Evolutionary conservation across 1,284 basidiomycete species (phyloP).

Genomic region (Naganishia sp.): DNA sequence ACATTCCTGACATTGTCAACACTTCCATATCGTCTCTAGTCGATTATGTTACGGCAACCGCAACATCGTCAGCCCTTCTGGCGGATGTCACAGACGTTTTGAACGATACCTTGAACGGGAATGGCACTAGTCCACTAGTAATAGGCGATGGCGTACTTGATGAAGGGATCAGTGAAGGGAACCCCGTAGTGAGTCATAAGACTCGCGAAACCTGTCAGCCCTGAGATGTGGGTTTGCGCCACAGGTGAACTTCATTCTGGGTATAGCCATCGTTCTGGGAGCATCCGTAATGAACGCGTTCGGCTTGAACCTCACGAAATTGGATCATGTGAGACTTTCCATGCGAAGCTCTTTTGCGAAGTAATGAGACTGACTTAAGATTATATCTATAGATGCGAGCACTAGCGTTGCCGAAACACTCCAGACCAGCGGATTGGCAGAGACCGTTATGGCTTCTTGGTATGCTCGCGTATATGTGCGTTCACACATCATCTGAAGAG

Average conservation of each 20-base stretch:
- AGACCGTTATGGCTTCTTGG: constrained; percentile 52
- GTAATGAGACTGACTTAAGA: background rate
- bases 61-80: background rate
- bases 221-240: background rate
- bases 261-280: constrained; percentile 50
- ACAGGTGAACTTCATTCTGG: constrained; percentile 52
- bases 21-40: constrained; percentile 6
- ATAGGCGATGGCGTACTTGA: constrained; percentile 4
- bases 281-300: constrained; percentile 51
- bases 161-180: constrained; percentile 7
- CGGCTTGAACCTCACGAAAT: constrained; percentile 54
- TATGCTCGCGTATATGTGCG: constrained; percentile 55
- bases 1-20: constrained; percentile 14
- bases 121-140: background rate
- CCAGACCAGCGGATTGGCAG: constrained; percentile 48
- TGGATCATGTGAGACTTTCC: constrained; percentile 46
- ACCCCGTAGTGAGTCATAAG: constrained; percentile 17
- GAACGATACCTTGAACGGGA: background rate
- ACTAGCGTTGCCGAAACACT: constrained; percentile 45
- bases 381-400: constrained; percentile 36
- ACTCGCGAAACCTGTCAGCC: background rate
- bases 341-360: no score
- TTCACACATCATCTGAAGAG: constrained; percentile 1
- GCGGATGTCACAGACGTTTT: constrained; percentile 1
- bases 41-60: constrained; percentile 3